Conservation (phyloP, 2,329 filamentous ascomycete species). For the Purpureocillium lavendulum region DNA sequence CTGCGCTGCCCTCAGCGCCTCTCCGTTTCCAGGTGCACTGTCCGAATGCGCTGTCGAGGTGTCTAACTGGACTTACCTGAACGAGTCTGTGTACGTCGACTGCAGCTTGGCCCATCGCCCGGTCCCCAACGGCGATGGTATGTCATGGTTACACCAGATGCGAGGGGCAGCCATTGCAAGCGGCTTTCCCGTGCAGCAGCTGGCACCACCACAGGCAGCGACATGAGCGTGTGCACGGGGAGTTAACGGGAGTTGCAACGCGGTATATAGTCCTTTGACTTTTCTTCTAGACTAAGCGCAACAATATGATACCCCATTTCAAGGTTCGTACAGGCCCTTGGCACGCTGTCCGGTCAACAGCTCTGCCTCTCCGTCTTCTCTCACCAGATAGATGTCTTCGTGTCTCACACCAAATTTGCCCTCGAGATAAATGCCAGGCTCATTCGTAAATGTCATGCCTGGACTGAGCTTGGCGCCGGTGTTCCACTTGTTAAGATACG, state of each 20-base stretch:
- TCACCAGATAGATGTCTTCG: slow-evolving; percentile 54
- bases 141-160: slow-evolving; percentile 19
- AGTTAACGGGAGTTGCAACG: no score
- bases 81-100: slow-evolving; percentile 24
- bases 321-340: slow-evolving; percentile 43
- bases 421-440: slow-evolving; percentile 55
- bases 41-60: slow-evolving; percentile 22
- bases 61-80: slow-evolving; percentile 20
- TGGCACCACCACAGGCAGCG: no score
- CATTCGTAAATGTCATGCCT: slow-evolving; percentile 56
- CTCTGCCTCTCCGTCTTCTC: slow-evolving; percentile 41
- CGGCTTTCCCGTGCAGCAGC: slow-evolving; percentile 18
- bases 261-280: no score
- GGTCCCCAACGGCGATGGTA: slow-evolving; percentile 16
- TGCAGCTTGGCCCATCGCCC: slow-evolving; percentile 23
- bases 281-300: no score
- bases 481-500: slow-evolving; percentile 57
- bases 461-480: slow-evolving; percentile 32
- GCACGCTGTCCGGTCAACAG: slow-evolving; percentile 46
- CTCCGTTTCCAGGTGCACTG: slow-evolving; percentile 20
- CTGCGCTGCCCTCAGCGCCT: slow-evolving; percentile 24
- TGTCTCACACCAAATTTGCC: slow-evolving; percentile 53
- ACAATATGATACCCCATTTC: slow-evolving; percentile 8
- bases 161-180: slow-evolving; percentile 22
- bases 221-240: no score